Evolutionary conservation across 2,329 filamentous ascomycete species (phyloP), one percentile per base, ranked within the genome.

Genomic region (Ophiostoma ulmi): DNA sequence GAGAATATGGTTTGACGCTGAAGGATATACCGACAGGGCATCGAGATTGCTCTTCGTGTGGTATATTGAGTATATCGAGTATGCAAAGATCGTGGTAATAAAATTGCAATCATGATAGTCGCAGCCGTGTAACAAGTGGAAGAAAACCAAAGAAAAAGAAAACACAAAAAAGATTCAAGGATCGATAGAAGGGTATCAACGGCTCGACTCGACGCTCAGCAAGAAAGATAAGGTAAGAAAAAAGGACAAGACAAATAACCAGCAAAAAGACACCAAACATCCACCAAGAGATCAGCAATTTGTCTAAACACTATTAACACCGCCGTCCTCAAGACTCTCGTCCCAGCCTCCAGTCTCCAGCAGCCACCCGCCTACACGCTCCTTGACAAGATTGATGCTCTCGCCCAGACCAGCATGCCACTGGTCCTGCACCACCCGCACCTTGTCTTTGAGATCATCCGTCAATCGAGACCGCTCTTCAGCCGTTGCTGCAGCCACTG

Each of bases 391-490:
- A 72, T 86, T 87, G 75, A 98, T 85, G 70, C 89, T 87, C 73
- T 89, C 88, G 0, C 94, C 94, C n/a, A 98, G 83, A 5, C 92
- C 93, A 76, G 93, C 91, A 48, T 86, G 84, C 94, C 95, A 98
- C 80, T 97, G 93, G 70, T 93, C 91, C 80, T 97, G 93, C 44
- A 98, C 92, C 73, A 94, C 88, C 41, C 90, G 87, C 1, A 97
- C 95, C 80, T 96, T 97, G 77, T 97, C 94, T 81, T 98, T 95
- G 74, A 98, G 80, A 77, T 97, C 94, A 67, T 90, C 88, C 7
- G 93, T 97, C 76, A 97, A 80, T 70, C 86, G 81, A 48, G 82
- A 81, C 76, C 91, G 91, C 79, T 96, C 92, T 67, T 86, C 84
- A n/a, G 81, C 80, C 70, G 87, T 85, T 75, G 90, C 87, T 70